Evolutionary conservation across 306 rosid genomes (phyloP), one percentile per base, ranked within the genome.

Genomic region (Quercus aquifolioides): DNA sequence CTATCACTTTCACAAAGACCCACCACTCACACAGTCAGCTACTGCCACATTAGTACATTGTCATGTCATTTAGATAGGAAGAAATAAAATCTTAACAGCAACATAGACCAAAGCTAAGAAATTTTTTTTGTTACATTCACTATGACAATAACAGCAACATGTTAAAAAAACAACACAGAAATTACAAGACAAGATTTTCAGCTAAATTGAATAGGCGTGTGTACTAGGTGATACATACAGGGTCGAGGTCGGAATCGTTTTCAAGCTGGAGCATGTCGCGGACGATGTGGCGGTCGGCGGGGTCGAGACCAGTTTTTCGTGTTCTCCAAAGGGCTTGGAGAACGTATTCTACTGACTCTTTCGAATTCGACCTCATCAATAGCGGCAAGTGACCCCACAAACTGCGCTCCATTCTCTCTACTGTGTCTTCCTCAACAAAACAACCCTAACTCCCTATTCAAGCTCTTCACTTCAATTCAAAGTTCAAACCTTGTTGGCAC

Each of bases 321-420:
- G 90, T 90, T 65, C 90, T 79, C 97, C 97, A 92, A 11, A 92
- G 92, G 10, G 89, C 62, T 80, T 92, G 82, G n/a, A 92, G 92
- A 79, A 88, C 81, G 85, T 71, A 92, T 67, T 92, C 97, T 25
- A 92, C 86, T 7, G 93, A 90, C 51, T 92, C 93, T 68, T 88
- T 92, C 54, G 91, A 86, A 67, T 79, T 90, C 19, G 90, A 84
- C 28, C 92, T 87, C 43, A 90, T 63, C 83, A 92, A 67, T 5
- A 86, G 83, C 10, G 94, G 88, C 56, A 92, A 73, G 54, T 88
- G 93, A 73, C 82, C 73, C 97, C 93, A 87, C 30, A 89, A 10
- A 9, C 85, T 79, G 55, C 78, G 70, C 84, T 92, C 97, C 94
- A 87, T 89, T n/a, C 41, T 43, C 0, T 30, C 33, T 30, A 0